Evolutionary conservation across 106 monocot genomes (phyloP).

Genomic region (Chionographis japonica): DNA sequence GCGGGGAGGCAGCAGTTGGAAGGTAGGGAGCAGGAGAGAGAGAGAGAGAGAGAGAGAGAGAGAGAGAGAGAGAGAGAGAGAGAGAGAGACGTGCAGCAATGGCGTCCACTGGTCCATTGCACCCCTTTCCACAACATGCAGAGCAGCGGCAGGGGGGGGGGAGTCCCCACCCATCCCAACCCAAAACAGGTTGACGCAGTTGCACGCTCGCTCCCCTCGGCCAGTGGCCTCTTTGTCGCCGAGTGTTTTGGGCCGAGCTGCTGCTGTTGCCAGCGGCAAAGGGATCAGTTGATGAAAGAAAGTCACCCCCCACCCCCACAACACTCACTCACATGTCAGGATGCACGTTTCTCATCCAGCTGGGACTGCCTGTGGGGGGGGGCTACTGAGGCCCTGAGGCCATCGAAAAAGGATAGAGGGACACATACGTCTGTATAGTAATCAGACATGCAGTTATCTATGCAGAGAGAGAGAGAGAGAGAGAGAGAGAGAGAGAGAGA

Average conservation of each 20-base stretch:
- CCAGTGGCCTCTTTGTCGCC: not conserved
- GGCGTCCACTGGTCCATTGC: conserved; percentile 5
- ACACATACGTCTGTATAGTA: not conserved
- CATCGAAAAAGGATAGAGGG: not conserved
- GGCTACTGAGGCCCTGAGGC: not conserved
- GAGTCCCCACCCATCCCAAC: too few species aligned
- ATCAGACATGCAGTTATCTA: too few species aligned
- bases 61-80: too few species aligned
- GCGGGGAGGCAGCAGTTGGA: conserved; percentile 35
- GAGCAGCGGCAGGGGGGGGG: not conserved
- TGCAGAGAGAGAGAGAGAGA: not conserved
- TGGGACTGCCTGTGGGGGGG: not conserved
- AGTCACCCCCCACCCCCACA: too few species aligned
- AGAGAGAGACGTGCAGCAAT: conserved; percentile 2
- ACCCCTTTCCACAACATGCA: conserved; percentile 14
- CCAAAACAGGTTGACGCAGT: too few species aligned
- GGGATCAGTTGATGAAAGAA: conserved; percentile 9
- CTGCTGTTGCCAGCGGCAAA: not conserved
- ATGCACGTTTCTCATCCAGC: conserved; percentile 18
- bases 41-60: too few species aligned
- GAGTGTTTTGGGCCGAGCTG: not conserved
- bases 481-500: too few species aligned
- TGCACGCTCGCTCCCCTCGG: not conserved
- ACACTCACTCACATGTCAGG: conserved; percentile 25
- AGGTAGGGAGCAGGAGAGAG: conserved; percentile 23